Percentiles rank a stretch among this genome's conserved stretches.
These are phyloP conservation scores for Rickenella mellea DNA, from an alignment of 768 basidiomycete species.

Conservation along the genomic window DNA sequence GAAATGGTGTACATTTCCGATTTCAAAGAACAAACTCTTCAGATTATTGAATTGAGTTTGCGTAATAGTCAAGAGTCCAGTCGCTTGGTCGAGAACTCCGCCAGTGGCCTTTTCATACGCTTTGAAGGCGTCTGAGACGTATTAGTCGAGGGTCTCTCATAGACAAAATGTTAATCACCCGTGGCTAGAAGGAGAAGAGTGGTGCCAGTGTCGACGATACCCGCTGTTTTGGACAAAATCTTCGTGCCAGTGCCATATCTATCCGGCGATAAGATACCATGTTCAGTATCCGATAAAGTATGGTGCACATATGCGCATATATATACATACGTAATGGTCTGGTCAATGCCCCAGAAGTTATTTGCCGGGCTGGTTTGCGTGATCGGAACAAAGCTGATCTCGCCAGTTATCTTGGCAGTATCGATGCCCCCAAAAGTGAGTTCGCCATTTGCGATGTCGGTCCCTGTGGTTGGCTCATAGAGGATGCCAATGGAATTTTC, in stretches of 20 bases:
- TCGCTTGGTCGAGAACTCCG: slow-evolving; percentile 38
- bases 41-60: slow-evolving; percentile 36
- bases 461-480: slow-evolving; percentile 35
- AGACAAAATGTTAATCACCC: too few relatives aligned
- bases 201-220: slow-evolving; percentile 46
- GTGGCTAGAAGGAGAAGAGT: slow-evolving; percentile 47
- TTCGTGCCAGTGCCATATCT: slow-evolving; percentile 28
- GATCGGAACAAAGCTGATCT: slow-evolving; percentile 28
- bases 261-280: slow-evolving; percentile 46
- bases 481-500: slow-evolving; percentile 40
- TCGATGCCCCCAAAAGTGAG: slow-evolving; percentile 48
- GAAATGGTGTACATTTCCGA: too few relatives aligned
- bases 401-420: slow-evolving; percentile 25
- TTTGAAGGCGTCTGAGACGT: slow-evolving; percentile 46
- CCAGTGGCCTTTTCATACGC: slow-evolving; percentile 45
- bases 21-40: slow-evolving; percentile 42
- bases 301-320: too few relatives aligned
- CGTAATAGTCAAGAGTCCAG: slow-evolving; percentile 48
- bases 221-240: slow-evolving; percentile 27
- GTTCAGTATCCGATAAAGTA: slow-evolving; percentile 30
- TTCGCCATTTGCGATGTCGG: slow-evolving; percentile 35
- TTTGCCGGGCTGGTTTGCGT: slow-evolving; percentile 38
- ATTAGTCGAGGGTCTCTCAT: too few relatives aligned
- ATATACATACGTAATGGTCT: slow-evolving; percentile 26
- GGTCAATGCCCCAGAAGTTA: slow-evolving; percentile 41